These are phyloP conservation scores for Aspergillus sojae DNA, from an alignment of 2,329 filamentous ascomycete species.

Conservation along the genomic window DNA sequence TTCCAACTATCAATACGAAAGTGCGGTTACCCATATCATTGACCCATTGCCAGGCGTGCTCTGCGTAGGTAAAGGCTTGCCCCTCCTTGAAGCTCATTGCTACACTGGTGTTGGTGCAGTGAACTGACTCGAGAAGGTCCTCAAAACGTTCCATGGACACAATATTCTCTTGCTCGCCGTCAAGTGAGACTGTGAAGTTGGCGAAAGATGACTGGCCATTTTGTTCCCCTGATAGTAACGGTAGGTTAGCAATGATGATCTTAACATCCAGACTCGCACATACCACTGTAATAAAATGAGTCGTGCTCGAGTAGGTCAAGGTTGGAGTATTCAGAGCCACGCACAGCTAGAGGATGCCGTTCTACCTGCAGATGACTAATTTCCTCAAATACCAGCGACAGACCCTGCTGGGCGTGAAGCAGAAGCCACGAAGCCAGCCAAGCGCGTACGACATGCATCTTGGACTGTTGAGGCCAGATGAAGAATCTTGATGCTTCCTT, in stretches of 20 bases:
- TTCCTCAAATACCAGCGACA: not conserved
- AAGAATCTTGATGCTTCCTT: not conserved
- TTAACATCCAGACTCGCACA: not conserved
- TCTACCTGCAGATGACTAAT: not conserved
- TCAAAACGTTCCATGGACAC: not conserved
- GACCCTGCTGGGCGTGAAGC: not conserved
- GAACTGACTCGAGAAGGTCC: not conserved
- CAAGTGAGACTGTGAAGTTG: not conserved
- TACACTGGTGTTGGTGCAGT: not conserved
- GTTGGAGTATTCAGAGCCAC: not conserved
- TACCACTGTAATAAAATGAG: not conserved
- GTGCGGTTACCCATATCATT: not conserved
- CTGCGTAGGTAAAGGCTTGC: not conserved
- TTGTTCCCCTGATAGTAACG: not conserved
- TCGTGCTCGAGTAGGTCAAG: not conserved
- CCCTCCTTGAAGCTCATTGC: not conserved
- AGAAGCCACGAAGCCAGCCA: not conserved
- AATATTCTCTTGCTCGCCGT: not conserved
- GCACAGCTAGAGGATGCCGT: not conserved
- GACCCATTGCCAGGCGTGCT: not conserved
- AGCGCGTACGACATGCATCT: not conserved
- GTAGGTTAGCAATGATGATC: not conserved
- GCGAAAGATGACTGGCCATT: not conserved
- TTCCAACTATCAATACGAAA: not conserved
- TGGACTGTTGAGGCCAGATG: not conserved